Evolutionary conservation across 2,329 filamentous ascomycete species (phyloP).

Genomic region (Monascus ruber): DNA sequence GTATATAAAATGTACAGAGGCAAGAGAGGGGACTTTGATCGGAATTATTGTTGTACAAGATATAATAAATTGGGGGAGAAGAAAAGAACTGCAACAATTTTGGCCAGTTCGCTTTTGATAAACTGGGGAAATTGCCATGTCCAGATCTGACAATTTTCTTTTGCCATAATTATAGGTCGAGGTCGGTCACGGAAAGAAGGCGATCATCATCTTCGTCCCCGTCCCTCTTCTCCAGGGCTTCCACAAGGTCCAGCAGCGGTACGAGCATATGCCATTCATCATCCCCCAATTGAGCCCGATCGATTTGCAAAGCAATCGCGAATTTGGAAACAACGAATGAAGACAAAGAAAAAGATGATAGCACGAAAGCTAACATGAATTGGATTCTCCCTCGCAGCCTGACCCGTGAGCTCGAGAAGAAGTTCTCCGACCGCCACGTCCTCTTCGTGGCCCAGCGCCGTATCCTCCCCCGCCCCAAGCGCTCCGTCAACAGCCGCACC

Average conservation of each 20-base stretch:
- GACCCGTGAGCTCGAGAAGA: constrained; percentile 99
- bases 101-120: background rate
- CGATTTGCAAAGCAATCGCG: too few relatives aligned
- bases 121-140: background rate
- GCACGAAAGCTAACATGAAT: background rate
- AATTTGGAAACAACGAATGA: background rate
- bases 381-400: constrained; percentile 47
- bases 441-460: constrained; percentile 97
- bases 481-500: constrained; percentile 91
- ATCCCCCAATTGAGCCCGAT: background rate
- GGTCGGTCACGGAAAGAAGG: constrained; percentile 99
- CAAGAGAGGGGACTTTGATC: too few relatives aligned
- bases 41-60: too few relatives aligned
- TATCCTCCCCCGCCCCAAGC: constrained; percentile 97
- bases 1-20: too few relatives aligned
- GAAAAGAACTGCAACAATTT: background rate
- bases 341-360: background rate
- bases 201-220: constrained; percentile 99
- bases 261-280: constrained; percentile 34
- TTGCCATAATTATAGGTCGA: constrained; percentile 63
- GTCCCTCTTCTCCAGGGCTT: constrained; percentile 96
- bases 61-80: background rate
- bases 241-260: constrained; percentile 99
- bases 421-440: constrained; percentile 99
- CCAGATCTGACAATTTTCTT: constrained; percentile 14